Evolutionary conservation across 306 rosid species (phyloP).

Genomic region (Trichosanthes cucumerina): DNA sequence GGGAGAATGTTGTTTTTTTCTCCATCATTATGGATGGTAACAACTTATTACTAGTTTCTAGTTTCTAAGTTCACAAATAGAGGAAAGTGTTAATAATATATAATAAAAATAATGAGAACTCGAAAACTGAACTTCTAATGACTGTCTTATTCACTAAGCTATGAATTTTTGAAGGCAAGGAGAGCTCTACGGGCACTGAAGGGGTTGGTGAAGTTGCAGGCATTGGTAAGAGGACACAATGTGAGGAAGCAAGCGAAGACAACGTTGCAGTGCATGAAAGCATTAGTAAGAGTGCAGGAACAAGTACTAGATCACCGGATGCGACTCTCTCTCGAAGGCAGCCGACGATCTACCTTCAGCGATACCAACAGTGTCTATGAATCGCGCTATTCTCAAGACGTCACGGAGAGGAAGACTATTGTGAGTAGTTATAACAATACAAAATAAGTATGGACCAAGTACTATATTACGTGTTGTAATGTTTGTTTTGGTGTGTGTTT

Average conservation of each 20-base stretch:
- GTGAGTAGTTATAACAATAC: conserved; percentile 27
- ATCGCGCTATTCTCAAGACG: conserved; percentile 64
- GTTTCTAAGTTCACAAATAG: too few relatives aligned
- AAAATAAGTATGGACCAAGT: too few relatives aligned
- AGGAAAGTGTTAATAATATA: too few relatives aligned
- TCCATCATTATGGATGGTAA: too few relatives aligned
- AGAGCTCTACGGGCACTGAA: conserved; percentile 87
- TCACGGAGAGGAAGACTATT: conserved; percentile 65
- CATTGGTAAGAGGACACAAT: conserved; percentile 88
- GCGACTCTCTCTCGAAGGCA: conserved; percentile 69
- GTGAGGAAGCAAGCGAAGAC: conserved; percentile 94
- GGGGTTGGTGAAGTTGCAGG: conserved; percentile 92
- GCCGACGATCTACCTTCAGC: conserved; percentile 76
- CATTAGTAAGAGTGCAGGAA: conserved; percentile 80
- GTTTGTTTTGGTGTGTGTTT: neutral
- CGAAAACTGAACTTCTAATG: too few relatives aligned
- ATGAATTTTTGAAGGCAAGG: conserved; percentile 50
- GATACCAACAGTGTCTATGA: conserved; percentile 61
- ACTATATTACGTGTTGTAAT: neutral
- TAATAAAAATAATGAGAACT: too few relatives aligned
- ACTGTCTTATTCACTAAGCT: too few relatives aligned
- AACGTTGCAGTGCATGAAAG: conserved; percentile 89
- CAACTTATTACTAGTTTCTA: too few relatives aligned
- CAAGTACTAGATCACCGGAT: conserved; percentile 75
- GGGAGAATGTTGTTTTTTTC: too few relatives aligned